Evolutionary conservation across 2,329 filamentous ascomycete genomes (phyloP), one percentile per base, ranked within the genome.

Genomic region (Pyrenochaeta sp.): DNA sequence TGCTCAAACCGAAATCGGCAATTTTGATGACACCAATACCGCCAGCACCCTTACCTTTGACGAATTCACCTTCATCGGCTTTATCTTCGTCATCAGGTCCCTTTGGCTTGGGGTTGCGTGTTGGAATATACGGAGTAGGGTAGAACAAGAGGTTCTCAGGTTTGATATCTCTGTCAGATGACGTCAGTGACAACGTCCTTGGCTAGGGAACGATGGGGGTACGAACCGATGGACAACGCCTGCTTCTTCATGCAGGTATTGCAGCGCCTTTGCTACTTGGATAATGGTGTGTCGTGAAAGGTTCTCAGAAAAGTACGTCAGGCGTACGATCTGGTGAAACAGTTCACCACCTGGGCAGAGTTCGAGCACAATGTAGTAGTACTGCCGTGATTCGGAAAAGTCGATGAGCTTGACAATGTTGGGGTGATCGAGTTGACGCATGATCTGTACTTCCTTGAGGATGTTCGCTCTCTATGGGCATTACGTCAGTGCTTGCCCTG

Each of bases 281-380:
- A 89, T 83, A 69, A 99, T 99, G 71, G 98, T 94, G 77, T 98
- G 95, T 66, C 95, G 86, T 52, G 93, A 96, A 1, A 99, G 84
- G 48, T 97, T 90, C 77, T 99, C 95, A 81, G 94, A 98, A 76
- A 99, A 99, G 78, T 98, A 99, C 13, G 95, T 99, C 76, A 99
- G 87, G 66, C 94, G 91, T 50, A 99, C 95, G 69, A 99, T 98
- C 77, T 98, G 94, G 78, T 99, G 95, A 84, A 99, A 99, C 10
- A 99, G 84, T 80, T 99, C 95, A 73, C 95, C 95, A 58, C 95
- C 95, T 0, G 93, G 93, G 56, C 94, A 96, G 43, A 98, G 85
- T 79, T 99, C 95, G 40, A 99, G 87, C 43, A 99, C 89, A 68
- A 99, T 97, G 81, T 96, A 99, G 80, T 98, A 98, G 77, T 97